These are phyloP conservation scores for Saturnispora saitoi DNA, from an alignment of 805 yeast species.

Conservation along the genomic window DNA sequence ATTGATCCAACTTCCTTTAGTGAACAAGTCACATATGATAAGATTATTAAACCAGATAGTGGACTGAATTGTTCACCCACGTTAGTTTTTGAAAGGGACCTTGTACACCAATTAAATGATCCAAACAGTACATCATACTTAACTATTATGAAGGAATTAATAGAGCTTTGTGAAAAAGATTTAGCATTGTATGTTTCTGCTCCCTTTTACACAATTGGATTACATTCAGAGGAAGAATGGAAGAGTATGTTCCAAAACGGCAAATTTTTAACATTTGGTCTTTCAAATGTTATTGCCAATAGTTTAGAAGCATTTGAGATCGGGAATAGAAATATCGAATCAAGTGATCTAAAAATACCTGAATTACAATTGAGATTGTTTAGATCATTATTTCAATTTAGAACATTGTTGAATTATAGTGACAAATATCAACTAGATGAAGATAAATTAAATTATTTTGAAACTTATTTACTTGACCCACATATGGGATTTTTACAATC, in stretches of 20 bases:
- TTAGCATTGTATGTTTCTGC: neutral
- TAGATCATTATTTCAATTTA: conserved; percentile 36
- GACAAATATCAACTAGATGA: conserved; percentile 10
- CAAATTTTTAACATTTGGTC: conserved; percentile 14
- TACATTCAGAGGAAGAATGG: neutral
- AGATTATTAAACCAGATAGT: conserved; percentile 7
- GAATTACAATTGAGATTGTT: conserved; percentile 26
- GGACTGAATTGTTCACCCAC: conserved; percentile 26
- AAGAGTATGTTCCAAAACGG: conserved; percentile 13
- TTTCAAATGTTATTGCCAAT: conserved; percentile 32
- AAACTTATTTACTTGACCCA: conserved; percentile 23
- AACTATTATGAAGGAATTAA: conserved; percentile 19
- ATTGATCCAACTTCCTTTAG: conserved; percentile 15
- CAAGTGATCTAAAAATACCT: conserved; percentile 7
- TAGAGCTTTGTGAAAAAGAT: conserved; percentile 4
- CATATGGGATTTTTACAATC: conserved; percentile 33
- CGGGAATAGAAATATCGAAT: conserved; percentile 39
- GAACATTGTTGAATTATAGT: conserved; percentile 24
- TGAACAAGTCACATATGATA: neutral
- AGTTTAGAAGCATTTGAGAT: conserved; percentile 54
- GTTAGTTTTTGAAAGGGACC: conserved; percentile 23
- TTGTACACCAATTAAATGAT: conserved; percentile 20
- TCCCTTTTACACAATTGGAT: neutral
- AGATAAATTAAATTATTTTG: conserved; percentile 13
- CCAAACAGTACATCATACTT: conserved; percentile 13